Conservation (phyloP, 345 rosid species). For the Kernera saxatilis region DNA sequence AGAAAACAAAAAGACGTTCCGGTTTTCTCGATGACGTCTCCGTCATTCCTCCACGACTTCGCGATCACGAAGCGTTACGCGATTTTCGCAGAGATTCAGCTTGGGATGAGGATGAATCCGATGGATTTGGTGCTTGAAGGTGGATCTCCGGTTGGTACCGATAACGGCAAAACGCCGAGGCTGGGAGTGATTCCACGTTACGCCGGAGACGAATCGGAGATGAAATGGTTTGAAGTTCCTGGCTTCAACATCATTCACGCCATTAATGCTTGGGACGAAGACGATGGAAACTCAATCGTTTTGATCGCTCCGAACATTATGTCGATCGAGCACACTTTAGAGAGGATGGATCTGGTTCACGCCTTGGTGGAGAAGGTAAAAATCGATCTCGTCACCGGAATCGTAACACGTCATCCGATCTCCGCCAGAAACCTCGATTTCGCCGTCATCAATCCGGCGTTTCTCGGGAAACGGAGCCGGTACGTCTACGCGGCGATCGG, state of each 20-base stretch:
- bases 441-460: constrained; percentile 32
- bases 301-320: constrained; percentile 33
- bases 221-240: constrained; percentile 38
- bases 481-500: constrained; percentile 34
- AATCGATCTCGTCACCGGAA: constrained; percentile 30
- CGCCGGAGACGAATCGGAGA: constrained; percentile 34
- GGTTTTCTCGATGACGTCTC: constrained; percentile 32
- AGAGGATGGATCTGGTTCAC: constrained; percentile 34
- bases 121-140: constrained; percentile 25
- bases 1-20: constrained; percentile 27
- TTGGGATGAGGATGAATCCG: constrained; percentile 27
- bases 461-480: constrained; percentile 3
- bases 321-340: constrained; percentile 33
- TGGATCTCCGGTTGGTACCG: constrained; percentile 33
- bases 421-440: constrained; percentile 34
- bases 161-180: constrained; percentile 27
- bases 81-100: constrained; percentile 27
- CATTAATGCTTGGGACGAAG: constrained; percentile 40
- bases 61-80: constrained; percentile 31
- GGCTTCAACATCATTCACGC: constrained; percentile 36
- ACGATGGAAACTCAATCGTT: constrained; percentile 21
- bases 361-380: constrained; percentile 30
- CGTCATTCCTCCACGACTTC: constrained; percentile 34
- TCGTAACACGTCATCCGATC: constrained; percentile 33
- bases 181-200: constrained; percentile 33